These are phyloP conservation scores for Phytophthora palmivora DNA, from an alignment of 352 stramenopile species.

Conservation along the genomic window DNA sequence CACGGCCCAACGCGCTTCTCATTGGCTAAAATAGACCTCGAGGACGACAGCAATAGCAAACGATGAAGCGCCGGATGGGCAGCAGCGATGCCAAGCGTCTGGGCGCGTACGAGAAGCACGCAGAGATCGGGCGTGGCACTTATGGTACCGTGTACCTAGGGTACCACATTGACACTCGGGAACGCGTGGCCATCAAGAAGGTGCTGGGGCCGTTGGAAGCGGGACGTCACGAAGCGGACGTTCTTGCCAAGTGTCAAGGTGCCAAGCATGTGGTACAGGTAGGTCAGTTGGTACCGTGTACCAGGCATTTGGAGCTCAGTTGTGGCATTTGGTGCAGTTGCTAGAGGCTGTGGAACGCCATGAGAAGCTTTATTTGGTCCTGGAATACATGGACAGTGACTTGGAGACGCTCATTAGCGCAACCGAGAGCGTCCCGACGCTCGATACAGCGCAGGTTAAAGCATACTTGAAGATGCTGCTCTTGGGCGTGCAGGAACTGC, in stretches of 20 bases:
- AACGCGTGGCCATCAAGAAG: conserved; percentile 82
- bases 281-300: conserved; percentile 2
- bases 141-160: conserved; percentile 83
- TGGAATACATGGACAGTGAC: conserved; percentile 86
- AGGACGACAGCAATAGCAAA: conserved; percentile 3
- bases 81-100: conserved; percentile 56
- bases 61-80: conserved; percentile 47
- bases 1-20: neutral
- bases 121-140: conserved; percentile 82
- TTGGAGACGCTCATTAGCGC: conserved; percentile 63
- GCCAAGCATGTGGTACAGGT: conserved; percentile 70
- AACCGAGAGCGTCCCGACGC: conserved; percentile 41
- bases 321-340: conserved; percentile 38
- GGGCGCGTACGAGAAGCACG: conserved; percentile 72
- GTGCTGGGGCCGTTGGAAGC: conserved; percentile 48
- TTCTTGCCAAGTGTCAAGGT: conserved; percentile 58
- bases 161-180: conserved; percentile 41
- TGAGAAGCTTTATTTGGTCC: conserved; percentile 73
- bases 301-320: neutral
- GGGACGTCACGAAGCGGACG: conserved; percentile 55
- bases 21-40: conserved; percentile 6
- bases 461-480: conserved; percentile 76
- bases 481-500: conserved; percentile 64
- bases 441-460: conserved; percentile 68
- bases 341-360: conserved; percentile 63